Conservation (phyloP, 2,329 filamentous ascomycete genomes). For the Hirsutella rhossiliensis region DNA sequence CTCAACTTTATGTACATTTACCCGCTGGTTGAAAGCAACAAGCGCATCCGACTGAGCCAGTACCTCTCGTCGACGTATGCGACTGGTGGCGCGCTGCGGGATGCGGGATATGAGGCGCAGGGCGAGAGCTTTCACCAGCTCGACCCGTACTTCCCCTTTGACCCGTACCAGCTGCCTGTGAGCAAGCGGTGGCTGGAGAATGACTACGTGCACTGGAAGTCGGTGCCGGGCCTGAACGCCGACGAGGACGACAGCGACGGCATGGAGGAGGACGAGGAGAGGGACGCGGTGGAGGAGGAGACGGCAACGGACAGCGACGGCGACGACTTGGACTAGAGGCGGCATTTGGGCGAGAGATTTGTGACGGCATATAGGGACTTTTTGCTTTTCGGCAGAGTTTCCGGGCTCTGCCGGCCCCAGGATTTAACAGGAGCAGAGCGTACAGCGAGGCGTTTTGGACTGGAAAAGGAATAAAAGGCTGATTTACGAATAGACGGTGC, state of each 20-base stretch:
- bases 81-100: slow-evolving; percentile 40
- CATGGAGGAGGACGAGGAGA: slow-evolving; percentile 27
- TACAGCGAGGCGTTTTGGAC: too few species aligned
- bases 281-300: slow-evolving; percentile 34
- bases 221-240: slow-evolving; percentile 56
- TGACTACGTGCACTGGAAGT: slow-evolving; percentile 73
- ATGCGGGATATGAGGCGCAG: slow-evolving; percentile 33
- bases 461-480: too few species aligned
- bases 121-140: slow-evolving; percentile 75
- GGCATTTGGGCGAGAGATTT: slow-evolving; percentile 7
- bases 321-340: slow-evolving; percentile 25
- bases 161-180: slow-evolving; percentile 81
- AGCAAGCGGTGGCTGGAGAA: slow-evolving; percentile 81
- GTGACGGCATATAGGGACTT: not conserved
- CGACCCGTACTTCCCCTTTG: slow-evolving; percentile 93
- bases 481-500: too few species aligned
- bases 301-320: slow-evolving; percentile 38
- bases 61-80: slow-evolving; percentile 48
- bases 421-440: too few species aligned
- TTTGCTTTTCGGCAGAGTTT: not conserved
- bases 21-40: slow-evolving; percentile 81
- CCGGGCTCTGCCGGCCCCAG: not conserved
- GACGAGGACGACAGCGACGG: slow-evolving; percentile 39
- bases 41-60: slow-evolving; percentile 69
- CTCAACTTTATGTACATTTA: slow-evolving; percentile 85